Percentiles rank a stretch among this genome's conserved stretches.
These are phyloP conservation scores for Fraxinus latifolia DNA, from an alignment of 305 asterid genomes.

Conservation along the genomic window DNA sequence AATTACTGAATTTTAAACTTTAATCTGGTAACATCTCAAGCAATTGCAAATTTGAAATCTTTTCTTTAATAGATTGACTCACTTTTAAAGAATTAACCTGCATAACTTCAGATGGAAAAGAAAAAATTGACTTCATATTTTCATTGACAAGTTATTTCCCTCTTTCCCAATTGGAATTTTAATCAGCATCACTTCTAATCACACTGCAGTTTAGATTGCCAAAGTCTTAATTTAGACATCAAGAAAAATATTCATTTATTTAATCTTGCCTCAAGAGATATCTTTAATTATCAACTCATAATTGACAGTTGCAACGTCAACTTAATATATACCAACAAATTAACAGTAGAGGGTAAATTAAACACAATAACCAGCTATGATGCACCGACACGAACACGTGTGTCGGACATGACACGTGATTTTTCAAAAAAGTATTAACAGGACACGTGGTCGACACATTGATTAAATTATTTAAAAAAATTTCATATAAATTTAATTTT, in stretches of 20 bases:
- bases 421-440: too few relatives aligned
- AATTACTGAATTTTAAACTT: neutral
- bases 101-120: conserved; percentile 10
- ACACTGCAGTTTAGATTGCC: neutral
- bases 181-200: neutral
- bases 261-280: neutral
- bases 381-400: too few relatives aligned
- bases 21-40: neutral
- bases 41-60: neutral
- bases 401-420: too few relatives aligned
- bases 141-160: neutral
- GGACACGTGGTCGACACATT: too few relatives aligned
- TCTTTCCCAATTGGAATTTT: neutral
- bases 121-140: neutral
- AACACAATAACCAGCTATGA: neutral
- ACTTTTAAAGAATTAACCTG: neutral
- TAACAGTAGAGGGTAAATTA: neutral
- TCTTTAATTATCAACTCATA: neutral
- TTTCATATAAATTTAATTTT: too few relatives aligned
- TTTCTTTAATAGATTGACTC: neutral
- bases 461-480: too few relatives aligned
- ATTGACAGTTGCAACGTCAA: neutral
- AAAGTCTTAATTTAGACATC: neutral
- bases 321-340: neutral
- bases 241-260: neutral